Evolutionary conservation across 2,329 filamentous ascomycete genomes (phyloP).

Genomic region (Shiraia sp.): DNA sequence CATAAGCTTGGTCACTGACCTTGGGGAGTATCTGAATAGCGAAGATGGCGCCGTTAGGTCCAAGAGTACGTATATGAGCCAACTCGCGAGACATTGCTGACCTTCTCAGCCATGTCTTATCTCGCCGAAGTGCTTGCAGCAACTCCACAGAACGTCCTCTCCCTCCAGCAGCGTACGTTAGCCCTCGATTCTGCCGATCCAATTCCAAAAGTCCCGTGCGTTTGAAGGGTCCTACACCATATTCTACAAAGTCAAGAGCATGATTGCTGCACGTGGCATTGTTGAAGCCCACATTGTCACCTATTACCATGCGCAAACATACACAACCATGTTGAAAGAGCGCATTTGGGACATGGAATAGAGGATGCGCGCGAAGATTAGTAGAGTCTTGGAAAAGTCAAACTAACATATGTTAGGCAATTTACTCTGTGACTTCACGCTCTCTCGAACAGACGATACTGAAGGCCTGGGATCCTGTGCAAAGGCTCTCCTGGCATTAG

Average conservation of each 20-base stretch:
- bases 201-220: neutral
- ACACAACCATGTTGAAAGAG: no score
- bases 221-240: neutral
- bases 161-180: constrained; percentile 59
- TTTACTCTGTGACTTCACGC: constrained; percentile 65
- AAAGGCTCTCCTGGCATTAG: constrained; percentile 61
- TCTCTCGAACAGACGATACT: constrained; percentile 63
- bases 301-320: no score
- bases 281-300: no score
- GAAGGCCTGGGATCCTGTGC: constrained; percentile 61
- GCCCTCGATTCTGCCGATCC: neutral
- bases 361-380: no score
- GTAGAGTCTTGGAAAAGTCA: no score
- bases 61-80: constrained; percentile 53
- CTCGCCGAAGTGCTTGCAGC: constrained; percentile 56
- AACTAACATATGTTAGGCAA: constrained; percentile 45
- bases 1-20: constrained; percentile 64
- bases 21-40: constrained; percentile 69
- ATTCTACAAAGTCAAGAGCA: neutral
- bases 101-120: constrained; percentile 49
- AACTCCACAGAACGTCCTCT: constrained; percentile 59
- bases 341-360: no score
- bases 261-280: no score
- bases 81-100: constrained; percentile 25
- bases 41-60: constrained; percentile 63